These are phyloP conservation scores for Lepiota venenata DNA, from an alignment of 768 basidiomycete species.

Conservation along the genomic window DNA sequence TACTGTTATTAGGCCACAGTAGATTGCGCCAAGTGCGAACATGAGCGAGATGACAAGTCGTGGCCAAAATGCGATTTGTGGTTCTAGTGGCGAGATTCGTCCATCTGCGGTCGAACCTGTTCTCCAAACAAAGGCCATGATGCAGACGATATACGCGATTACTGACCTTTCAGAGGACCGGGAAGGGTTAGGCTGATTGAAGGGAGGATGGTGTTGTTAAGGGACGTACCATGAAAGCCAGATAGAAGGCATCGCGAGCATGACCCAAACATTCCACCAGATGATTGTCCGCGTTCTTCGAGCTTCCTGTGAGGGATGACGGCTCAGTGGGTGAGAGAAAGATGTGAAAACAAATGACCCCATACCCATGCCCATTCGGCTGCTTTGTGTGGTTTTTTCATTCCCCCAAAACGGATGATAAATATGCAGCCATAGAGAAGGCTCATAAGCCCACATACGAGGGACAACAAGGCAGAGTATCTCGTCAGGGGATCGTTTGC, in stretches of 20 bases:
- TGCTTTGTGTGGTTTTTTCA: constrained; percentile 63
- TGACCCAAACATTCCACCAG: constrained; percentile 66
- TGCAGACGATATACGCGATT: constrained; percentile 50
- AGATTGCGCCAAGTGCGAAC: constrained; percentile 48
- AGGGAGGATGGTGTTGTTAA: not conserved
- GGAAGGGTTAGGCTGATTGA: not conserved
- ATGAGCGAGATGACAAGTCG: constrained; percentile 44
- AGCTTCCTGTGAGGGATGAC: constrained; percentile 40
- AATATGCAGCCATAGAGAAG: constrained; percentile 63
- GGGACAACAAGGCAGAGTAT: constrained; percentile 52
- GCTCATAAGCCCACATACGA: constrained; percentile 59
- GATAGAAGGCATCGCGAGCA: constrained; percentile 59
- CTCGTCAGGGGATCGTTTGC: constrained; percentile 51
- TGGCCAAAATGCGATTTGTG: constrained; percentile 29
- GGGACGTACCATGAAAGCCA: constrained; percentile 57
- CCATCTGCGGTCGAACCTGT: constrained; percentile 37
- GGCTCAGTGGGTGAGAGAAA: not conserved
- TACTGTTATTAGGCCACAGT: constrained; percentile 46
- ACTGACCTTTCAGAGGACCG: constrained; percentile 42
- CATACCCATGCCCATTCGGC: constrained; percentile 61
- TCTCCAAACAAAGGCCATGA: constrained; percentile 61
- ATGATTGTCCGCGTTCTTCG: constrained; percentile 27
- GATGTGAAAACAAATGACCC: not conserved
- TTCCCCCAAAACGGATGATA: constrained; percentile 59
- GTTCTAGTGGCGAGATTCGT: constrained; percentile 16